phyloP scores from a whole-genome alignment of 2,329 filamentous ascomycete species.

The Botryosphaeria dothidea region DNA sequence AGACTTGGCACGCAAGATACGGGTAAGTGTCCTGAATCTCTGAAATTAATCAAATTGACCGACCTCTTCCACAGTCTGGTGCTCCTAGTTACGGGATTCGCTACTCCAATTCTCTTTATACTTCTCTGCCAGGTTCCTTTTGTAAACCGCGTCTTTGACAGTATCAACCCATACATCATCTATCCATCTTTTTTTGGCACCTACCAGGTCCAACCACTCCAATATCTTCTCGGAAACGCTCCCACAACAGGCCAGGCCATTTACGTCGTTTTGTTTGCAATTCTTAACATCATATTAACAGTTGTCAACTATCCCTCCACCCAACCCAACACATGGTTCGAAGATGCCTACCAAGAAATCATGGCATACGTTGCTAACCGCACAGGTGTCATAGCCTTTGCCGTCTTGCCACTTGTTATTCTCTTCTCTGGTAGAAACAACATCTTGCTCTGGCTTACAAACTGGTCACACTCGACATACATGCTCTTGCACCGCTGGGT shows the following conservation, averaged over 20 bases:
- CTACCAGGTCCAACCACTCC: conserved; percentile 25
- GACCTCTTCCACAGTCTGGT: conserved; percentile 19
- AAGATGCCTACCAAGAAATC: conserved; percentile 29
- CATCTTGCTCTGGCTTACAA: conserved; percentile 64
- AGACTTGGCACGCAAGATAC: conserved; percentile 23
- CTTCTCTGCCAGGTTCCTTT: conserved; percentile 18
- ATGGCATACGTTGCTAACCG: conserved; percentile 63
- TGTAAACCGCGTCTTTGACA: conserved; percentile 14
- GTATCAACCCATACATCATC: conserved; percentile 23
- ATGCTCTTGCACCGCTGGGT: conserved; percentile 69
- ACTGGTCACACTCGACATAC: conserved; percentile 68
- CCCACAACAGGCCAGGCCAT: conserved; percentile 48
- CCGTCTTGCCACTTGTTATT: conserved; percentile 66
- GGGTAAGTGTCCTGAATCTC: conserved; percentile 16
- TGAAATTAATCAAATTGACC: neutral
- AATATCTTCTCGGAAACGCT: conserved; percentile 30
- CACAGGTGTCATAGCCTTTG: conserved; percentile 64
- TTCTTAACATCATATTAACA: conserved; percentile 22
- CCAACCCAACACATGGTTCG: conserved; percentile 40
- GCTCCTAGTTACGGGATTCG: conserved; percentile 26
- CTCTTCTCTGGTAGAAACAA: conserved; percentile 69
- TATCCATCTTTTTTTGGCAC: conserved; percentile 24
- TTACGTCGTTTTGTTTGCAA: conserved; percentile 40
- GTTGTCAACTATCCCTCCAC: conserved; percentile 38
- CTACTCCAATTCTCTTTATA: conserved; percentile 25